Conservation (phyloP, 441 rosid genomes). For the Gossypium davidsonii region DNA sequence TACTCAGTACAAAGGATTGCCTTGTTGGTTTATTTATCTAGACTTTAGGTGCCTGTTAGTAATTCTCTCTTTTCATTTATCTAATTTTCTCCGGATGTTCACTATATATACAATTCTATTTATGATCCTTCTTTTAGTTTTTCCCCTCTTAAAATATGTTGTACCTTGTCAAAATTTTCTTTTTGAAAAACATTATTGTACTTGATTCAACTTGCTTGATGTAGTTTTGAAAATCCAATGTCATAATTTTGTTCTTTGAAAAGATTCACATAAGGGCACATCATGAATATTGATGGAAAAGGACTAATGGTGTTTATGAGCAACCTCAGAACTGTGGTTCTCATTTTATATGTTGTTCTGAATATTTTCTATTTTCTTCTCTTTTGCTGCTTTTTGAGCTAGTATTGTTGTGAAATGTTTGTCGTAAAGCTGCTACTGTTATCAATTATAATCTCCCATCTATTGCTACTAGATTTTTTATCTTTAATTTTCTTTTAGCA, state of each 20-base stretch:
- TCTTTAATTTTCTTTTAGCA: neutral
- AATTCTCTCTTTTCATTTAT: neutral
- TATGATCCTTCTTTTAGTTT: neutral
- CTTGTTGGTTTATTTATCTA: neutral
- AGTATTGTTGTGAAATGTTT: neutral
- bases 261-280: neutral
- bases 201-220: neutral
- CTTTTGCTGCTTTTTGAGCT: neutral
- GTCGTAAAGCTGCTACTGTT: neutral
- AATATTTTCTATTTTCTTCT: neutral
- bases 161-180: neutral
- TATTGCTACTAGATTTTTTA: neutral
- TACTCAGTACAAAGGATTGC: neutral
- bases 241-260: neutral
- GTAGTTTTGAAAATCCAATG: neutral
- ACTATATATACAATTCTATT: neutral
- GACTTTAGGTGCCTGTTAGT: neutral
- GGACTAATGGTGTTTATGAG: neutral
- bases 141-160: neutral
- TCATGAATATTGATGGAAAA: neutral
- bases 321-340: neutral
- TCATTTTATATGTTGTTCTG: neutral
- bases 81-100: neutral
- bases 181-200: neutral
- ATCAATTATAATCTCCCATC: neutral